These are phyloP conservation scores for Dryas integrifolia DNA, from an alignment of 331 rosid species.

Conservation along the genomic window DNA sequence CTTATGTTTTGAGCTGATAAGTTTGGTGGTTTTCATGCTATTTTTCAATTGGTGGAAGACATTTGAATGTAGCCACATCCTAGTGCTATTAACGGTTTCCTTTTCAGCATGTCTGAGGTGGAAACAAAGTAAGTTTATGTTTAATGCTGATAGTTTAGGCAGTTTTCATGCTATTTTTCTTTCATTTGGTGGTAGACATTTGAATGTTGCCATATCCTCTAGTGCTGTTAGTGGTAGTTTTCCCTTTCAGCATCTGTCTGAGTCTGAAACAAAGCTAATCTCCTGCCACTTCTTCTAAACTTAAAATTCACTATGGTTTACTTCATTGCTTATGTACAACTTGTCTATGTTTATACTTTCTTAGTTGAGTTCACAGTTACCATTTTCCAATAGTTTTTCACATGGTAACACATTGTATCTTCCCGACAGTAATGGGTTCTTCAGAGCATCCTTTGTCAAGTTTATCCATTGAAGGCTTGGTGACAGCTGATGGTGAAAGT, in stretches of 20 bases:
- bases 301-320: background rate
- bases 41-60: slow-evolving; percentile 18
- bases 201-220: background rate
- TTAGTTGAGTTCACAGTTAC: background rate
- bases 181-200: slow-evolving; percentile 6
- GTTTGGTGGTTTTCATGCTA: background rate
- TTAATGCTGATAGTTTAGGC: background rate
- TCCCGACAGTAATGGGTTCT: slow-evolving; percentile 80
- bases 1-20: slow-evolving; percentile 23
- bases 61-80: background rate
- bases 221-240: background rate
- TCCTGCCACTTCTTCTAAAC: background rate
- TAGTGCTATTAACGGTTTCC: background rate
- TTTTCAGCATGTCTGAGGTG: background rate
- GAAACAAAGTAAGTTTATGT: slow-evolving; percentile 35
- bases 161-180: slow-evolving; percentile 12
- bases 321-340: background rate
- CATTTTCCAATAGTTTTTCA: background rate
- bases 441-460: slow-evolving; percentile 79
- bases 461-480: slow-evolving; percentile 70
- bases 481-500: slow-evolving; percentile 75
- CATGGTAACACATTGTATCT: slow-evolving; percentile 23
- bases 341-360: background rate
- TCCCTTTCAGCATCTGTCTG: background rate
- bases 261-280: background rate